Base-by-base conservation (phyloP, 257 asterid species). In the Coffea eugenioides region DNA sequence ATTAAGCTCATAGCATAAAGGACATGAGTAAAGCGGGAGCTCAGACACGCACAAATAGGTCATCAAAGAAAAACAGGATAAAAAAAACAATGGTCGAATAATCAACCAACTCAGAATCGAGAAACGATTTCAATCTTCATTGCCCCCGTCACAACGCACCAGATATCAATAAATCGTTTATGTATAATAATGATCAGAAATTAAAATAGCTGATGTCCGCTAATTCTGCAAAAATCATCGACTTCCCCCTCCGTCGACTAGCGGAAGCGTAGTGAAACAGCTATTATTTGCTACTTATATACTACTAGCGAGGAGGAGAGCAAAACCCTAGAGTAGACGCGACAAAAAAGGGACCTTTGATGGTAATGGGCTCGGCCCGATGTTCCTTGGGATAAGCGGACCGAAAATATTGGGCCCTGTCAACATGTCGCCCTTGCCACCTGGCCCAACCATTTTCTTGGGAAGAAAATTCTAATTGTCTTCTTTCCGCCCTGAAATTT, bases 21-120 rank as follows among this genome's bases (percentile, higher is more conserved):
- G 7, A 73, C 14, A 4, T 13, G 71, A 43, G 48, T 15, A 20
- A 1, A 43, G 66, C 34, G 10, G 85, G 74, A 91, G 93, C 97
- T 92, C 97, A 90, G 94, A 92, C 97, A 92, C 94, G 94, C 97
- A 92, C 91, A 92, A 92, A 88, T 72, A 77, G 80, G 89, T 92
- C 94, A 90, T 86, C 97, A 91, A 34, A 51, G 49, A 21, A 51
- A 81, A 74, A 69, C 79, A 45, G 68, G 76, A 64, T 27, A 27
- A 34, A 57, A 62, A 39, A 39, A 39, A 39, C 43, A 70, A 25
- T 54, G 41, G 46, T 14, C 43, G 43, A 39, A 0, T 39, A 39
- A 39, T 4, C 43, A 39, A 39, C 43, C 69, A 76, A 31, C 78
- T 90, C 94, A 92, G 97, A 80, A 88, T 92, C 94, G 93, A 92